These are phyloP conservation scores for Myriosclerotinia curreyana DNA, from an alignment of 2,329 filamentous ascomycete species.

Conservation along the genomic window DNA sequence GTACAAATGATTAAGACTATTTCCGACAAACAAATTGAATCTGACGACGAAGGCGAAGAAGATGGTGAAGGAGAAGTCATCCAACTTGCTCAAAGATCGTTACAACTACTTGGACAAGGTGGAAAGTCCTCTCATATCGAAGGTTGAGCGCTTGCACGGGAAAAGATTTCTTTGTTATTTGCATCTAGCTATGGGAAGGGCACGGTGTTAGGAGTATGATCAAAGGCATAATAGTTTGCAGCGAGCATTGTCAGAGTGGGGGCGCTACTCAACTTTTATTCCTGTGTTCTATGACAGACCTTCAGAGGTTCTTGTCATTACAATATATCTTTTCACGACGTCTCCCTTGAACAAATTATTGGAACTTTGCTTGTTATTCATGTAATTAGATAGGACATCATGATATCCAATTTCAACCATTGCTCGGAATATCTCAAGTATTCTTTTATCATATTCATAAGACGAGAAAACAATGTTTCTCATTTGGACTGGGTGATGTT, in stretches of 20 bases:
- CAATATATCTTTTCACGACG: conserved; percentile 31
- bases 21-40: conserved; percentile 82
- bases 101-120: conserved; percentile 78
- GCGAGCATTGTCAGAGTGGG: conserved; percentile 40
- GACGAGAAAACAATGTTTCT: neutral
- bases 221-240: conserved; percentile 35
- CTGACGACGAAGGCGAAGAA: conserved; percentile 80
- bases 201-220: conserved; percentile 41
- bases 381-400: conserved; percentile 42
- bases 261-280: conserved; percentile 28
- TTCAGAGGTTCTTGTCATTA: conserved; percentile 25
- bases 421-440: conserved; percentile 13
- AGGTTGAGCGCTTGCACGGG: conserved; percentile 49
- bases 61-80: conserved; percentile 93
- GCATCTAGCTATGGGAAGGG: conserved; percentile 37
- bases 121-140: conserved; percentile 78
- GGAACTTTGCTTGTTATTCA: conserved; percentile 33
- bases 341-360: conserved; percentile 35
- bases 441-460: neutral
- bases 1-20: conserved; percentile 90
- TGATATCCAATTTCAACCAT: conserved; percentile 35
- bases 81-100: conserved; percentile 81
- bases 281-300: conserved; percentile 26
- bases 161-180: conserved; percentile 38
- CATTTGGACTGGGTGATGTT: neutral